Base-by-base conservation (phyloP, 2,329 filamentous ascomycete species). In the Aspergillus transmontanensis region DNA sequence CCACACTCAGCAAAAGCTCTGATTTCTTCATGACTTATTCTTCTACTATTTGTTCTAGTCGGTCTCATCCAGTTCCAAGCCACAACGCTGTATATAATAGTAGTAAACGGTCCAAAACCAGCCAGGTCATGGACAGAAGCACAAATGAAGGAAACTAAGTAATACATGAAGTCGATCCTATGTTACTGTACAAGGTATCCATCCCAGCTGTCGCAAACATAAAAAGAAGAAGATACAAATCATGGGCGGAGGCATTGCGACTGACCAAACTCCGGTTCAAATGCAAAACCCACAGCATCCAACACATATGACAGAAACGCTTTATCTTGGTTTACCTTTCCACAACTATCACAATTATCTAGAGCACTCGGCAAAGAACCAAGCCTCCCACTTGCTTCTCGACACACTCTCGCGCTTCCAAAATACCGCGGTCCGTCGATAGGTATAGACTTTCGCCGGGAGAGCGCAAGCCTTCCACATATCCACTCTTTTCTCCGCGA, bases 391-490 rank as follows among this genome's bases (percentile, higher is more conserved):
- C 81, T 80, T 88, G 90, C 82, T 87, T 89, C 76, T 91, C 89
- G 61, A 96, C 83, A 64, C 92, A 94, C 79, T 97, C 93, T 69
- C 94, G 84, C 30, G 88, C 84, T 82, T 97, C 94, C 73, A 97
- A 75, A 11, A 96, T 85, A 1, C 94, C 94, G 67, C 83, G 80
- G 72, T 93, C 89, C 21, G 93, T 97, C 16, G 84, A 87, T 57
- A 97, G 73, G 73, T 94, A 94, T 75, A 97, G 80, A 75, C 88
- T 90, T 84, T 97, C 94, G 61, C 94, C 94, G 16, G 95, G 82
- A 65, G 86, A 85, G 66, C 84, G 89, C 69, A 97, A 75, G 0
- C 93, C 92, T 73, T 89, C 86, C 32, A 96, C 85, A 66, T 89
- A 88, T 16, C 85, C 84, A 4, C 85, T 84, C 59, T 86, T 84